A percentile compares a stretch with the other conserved stretches of the same genome.
These are phyloP conservation scores for Pichia sporocuriosa DNA, from an alignment of 805 yeast genomes.

Conservation along the genomic window DNA sequence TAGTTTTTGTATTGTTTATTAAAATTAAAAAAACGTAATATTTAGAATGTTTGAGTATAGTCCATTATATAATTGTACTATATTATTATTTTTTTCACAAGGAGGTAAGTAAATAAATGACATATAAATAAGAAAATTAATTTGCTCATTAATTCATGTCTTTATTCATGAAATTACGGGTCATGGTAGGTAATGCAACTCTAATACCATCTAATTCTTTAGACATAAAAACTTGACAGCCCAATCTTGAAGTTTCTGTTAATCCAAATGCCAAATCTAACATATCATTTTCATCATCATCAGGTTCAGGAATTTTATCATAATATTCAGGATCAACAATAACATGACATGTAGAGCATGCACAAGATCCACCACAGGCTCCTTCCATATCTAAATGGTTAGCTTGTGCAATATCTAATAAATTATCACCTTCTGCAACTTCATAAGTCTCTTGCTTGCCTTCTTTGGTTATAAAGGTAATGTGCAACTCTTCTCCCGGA, in stretches of 20 bases:
- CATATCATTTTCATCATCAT: conserved; percentile 98
- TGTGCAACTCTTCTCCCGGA: conserved; percentile 83
- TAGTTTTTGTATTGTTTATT: too few species aligned
- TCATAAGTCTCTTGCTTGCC: conserved; percentile 78
- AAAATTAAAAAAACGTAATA: too few species aligned
- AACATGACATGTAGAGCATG: conserved; percentile 96
- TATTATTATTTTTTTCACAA: too few species aligned
- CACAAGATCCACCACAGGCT: conserved; percentile 99
- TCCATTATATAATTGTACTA: too few species aligned
- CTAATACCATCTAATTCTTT: conserved; percentile 89
- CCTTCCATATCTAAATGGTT: conserved; percentile 92
- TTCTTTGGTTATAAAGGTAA: conserved; percentile 88
- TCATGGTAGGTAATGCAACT: conserved; percentile 96
- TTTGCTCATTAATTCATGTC: conserved; percentile 49
- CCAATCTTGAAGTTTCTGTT: conserved; percentile 93
- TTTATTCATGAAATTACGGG: conserved; percentile 77
- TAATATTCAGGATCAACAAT: conserved; percentile 93
- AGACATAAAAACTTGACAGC: conserved; percentile 87
- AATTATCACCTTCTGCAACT: conserved; percentile 86
- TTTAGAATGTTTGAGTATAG: too few species aligned
- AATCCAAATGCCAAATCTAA: conserved; percentile 94
- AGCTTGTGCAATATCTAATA: conserved; percentile 93
- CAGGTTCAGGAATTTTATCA: conserved; percentile 89
- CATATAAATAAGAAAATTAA: conserved; percentile 11
- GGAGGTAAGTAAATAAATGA: conserved; percentile 36